Evolutionary conservation across 768 basidiomycete species (phyloP).

Genomic region (Leucosporidium creatinivorum): DNA sequence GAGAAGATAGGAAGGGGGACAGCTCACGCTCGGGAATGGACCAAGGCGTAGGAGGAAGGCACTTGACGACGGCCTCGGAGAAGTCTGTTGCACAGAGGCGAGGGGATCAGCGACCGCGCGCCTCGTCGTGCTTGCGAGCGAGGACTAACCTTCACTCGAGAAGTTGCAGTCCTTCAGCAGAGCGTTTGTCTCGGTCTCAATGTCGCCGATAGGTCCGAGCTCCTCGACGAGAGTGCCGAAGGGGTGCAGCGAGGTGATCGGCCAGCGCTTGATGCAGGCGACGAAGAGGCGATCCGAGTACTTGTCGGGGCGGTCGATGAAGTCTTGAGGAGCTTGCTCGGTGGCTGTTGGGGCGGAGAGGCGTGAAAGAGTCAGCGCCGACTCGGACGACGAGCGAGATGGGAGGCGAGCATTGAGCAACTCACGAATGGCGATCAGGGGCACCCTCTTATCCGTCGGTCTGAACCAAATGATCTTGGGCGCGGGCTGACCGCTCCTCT

Average conservation of each 20-base stretch:
- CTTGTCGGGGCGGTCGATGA: slow-evolving; percentile 84
- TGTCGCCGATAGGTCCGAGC: slow-evolving; percentile 94
- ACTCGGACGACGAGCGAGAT: not conserved
- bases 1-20: not conserved
- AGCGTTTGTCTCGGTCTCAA: slow-evolving; percentile 95
- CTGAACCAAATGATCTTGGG: slow-evolving; percentile 99
- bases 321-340: slow-evolving; percentile 91
- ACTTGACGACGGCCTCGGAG: slow-evolving; percentile 87
- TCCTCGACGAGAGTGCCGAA: slow-evolving; percentile 98
- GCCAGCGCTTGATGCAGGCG: slow-evolving; percentile 96
- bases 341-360: slow-evolving; percentile 45
- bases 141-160: slow-evolving; percentile 52
- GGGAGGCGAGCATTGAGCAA: not conserved
- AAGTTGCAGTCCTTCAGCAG: slow-evolving; percentile 98
- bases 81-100: slow-evolving; percentile 61
- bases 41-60: slow-evolving; percentile 93
- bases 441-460: slow-evolving; percentile 97
- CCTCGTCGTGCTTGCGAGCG: not conserved
- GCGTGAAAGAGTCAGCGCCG: not conserved
- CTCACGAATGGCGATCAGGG: slow-evolving; percentile 85
- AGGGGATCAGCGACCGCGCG: not conserved
- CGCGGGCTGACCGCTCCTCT: slow-evolving; percentile 55
- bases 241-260: slow-evolving; percentile 81
- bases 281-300: slow-evolving; percentile 90
- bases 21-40: slow-evolving; percentile 44